Percentiles rank a stretch among this genome's conserved stretches.
Conservation (phyloP, 2,329 filamentous ascomycete genomes). For the Fonsecaea pedrosoi region DNA sequence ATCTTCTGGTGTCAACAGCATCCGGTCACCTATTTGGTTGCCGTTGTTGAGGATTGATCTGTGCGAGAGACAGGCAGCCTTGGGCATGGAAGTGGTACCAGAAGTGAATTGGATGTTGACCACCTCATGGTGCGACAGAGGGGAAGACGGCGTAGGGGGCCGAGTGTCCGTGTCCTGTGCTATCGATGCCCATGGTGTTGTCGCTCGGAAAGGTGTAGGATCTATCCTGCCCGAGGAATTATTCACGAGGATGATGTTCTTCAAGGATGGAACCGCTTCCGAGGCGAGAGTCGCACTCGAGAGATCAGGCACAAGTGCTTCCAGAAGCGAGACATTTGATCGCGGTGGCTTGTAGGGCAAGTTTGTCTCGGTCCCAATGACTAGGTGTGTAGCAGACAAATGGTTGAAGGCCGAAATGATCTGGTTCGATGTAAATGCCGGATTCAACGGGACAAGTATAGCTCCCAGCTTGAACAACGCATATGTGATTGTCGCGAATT, state of each 20-base stretch:
- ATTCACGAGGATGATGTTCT: slow-evolving; percentile 76
- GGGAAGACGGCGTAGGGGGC: slow-evolving; percentile 54
- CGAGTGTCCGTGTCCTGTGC: slow-evolving; percentile 51
- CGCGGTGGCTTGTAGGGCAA: slow-evolving; percentile 70
- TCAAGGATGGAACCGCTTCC: slow-evolving; percentile 70
- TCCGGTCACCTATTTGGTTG: slow-evolving; percentile 78
- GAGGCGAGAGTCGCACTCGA: slow-evolving; percentile 56
- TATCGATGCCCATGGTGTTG: slow-evolving; percentile 57
- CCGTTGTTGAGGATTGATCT: slow-evolving; percentile 92
- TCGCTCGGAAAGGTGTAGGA: slow-evolving; percentile 49
- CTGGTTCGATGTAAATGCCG: slow-evolving; percentile 81
- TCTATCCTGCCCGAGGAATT: slow-evolving; percentile 69
- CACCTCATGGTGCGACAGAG: slow-evolving; percentile 62
- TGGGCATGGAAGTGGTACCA: slow-evolving; percentile 89
- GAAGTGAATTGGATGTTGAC: slow-evolving; percentile 98
- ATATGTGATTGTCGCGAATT: slow-evolving; percentile 80
- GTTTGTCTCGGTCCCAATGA: slow-evolving; percentile 89
- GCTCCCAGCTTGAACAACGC: slow-evolving; percentile 94
- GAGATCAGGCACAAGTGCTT: slow-evolving; percentile 60
- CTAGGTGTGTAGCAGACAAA: slow-evolving; percentile 73
- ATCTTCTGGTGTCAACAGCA: slow-evolving; percentile 78
- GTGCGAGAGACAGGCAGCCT: slow-evolving; percentile 89
- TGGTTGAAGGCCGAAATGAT: slow-evolving; percentile 79
- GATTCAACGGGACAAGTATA: slow-evolving; percentile 90
- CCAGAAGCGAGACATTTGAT: slow-evolving; percentile 65